Evolutionary conservation across 495 filamentous ascomycete genomes (phyloP), one percentile per base, ranked within the genome.

Genomic region (Xylaria scruposa): DNA sequence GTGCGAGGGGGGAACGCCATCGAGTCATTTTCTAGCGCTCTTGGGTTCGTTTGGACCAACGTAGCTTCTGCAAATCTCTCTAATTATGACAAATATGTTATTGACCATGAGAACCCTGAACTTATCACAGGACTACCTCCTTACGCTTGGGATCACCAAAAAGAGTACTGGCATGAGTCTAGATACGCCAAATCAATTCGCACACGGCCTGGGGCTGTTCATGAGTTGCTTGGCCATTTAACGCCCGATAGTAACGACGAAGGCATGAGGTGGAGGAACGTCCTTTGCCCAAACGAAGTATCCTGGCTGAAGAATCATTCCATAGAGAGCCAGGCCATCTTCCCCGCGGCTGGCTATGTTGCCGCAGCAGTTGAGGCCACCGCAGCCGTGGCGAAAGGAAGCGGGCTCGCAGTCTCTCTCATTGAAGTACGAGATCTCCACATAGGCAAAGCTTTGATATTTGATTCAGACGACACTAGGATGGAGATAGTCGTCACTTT

Each of bases 121-220:
- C 24, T 56, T 10, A 19, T 56, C 10, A 56, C 9, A 6, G 53
- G 53, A 19, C 53, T 59, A 0, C 54, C 54, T 15, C 15, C 29
- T 6, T 59, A 59, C 31, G 26, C 26, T 17, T 59, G 54, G 54
- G 54, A 59, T 59, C 54, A 59, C 33, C 5, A 59, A 13, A 59
- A 33, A 17, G 12, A 33, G 4, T 36, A 59, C 54, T 59, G 26
- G 26, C 54, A 59, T 21, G 54, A 59, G 7, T 59, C 54, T 0
- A 33, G 54, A 17, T 33, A 33, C 7, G 29, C 29, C 54, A 59
- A 59, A 36, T 4, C 54, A 5, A 6, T 12, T 7, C 54, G 54
- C 26, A 29, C 21, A 12, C 9, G 26, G 1, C 12, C 54, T 17
- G 29, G 13, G 15, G 0, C 29, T 5, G 54, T 36, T 17, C 26